phyloP scores from a whole-genome alignment of 345 rosid species.

The Eucalyptus urophylla region DNA sequence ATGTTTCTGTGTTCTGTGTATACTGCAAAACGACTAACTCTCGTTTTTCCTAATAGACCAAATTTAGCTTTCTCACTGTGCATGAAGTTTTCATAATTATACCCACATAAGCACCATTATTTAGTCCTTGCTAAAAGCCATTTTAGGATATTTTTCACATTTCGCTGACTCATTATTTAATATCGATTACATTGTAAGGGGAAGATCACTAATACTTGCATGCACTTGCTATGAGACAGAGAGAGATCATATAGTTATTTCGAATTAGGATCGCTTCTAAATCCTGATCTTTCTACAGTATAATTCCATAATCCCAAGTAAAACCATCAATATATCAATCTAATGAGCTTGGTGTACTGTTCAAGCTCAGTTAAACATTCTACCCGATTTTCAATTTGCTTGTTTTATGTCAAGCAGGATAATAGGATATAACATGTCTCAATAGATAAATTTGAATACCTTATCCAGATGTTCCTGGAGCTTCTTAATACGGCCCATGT shows the following conservation, averaged over 20 bases:
- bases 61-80: not conserved
- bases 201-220: not conserved
- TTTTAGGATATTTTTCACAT: not conserved
- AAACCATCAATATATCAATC: not conserved
- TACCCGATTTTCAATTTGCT: not conserved
- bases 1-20: not conserved
- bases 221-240: not conserved
- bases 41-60: not conserved
- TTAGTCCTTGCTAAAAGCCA: not conserved
- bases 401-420: not conserved
- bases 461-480: slow-evolving; percentile 83
- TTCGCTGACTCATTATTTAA: not conserved
- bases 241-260: not conserved
- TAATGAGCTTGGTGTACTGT: not conserved
- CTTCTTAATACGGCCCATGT: slow-evolving; percentile 97
- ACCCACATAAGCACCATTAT: not conserved
- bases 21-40: not conserved
- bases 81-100: not conserved
- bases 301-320: not conserved
- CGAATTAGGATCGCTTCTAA: not conserved
- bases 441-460: slow-evolving; percentile 13
- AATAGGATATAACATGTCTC: not conserved
- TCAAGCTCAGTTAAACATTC: not conserved
- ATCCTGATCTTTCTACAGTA: not conserved
- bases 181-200: not conserved